Conservation (phyloP, 2,329 filamentous ascomycete genomes). For the Zymoseptoria pseudotritici region DNA sequence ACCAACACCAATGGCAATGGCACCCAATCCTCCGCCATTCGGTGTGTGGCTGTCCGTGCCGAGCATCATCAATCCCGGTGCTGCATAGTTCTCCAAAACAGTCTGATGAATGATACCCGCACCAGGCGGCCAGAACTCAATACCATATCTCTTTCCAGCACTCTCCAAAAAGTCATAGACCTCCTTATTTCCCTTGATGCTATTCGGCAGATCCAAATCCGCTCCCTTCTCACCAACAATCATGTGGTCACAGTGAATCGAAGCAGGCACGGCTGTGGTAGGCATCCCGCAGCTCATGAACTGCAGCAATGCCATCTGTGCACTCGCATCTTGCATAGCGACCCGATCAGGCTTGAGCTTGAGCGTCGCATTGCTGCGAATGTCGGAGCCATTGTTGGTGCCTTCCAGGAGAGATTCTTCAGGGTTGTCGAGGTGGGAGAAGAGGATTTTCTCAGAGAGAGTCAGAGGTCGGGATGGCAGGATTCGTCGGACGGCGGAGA, state of each 20-base stretch:
- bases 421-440: constrained; percentile 83
- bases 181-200: constrained; percentile 88
- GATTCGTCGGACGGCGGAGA: constrained; percentile 66
- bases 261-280: constrained; percentile 85
- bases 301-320: constrained; percentile 95
- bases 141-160: constrained; percentile 81
- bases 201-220: constrained; percentile 72
- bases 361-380: constrained; percentile 83
- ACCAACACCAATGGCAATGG: constrained; percentile 92
- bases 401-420: constrained; percentile 79
- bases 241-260: constrained; percentile 98
- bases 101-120: constrained; percentile 97
- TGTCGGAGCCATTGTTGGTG: constrained; percentile 74
- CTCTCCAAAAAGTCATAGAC: constrained; percentile 97
- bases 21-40: constrained; percentile 89
- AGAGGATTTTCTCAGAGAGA: constrained; percentile 95
- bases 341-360: constrained; percentile 96
- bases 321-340: constrained; percentile 98
- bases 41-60: constrained; percentile 96
- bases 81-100: constrained; percentile 93
- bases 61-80: constrained; percentile 97
- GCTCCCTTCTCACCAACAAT: constrained; percentile 93
- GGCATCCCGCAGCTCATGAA: constrained; percentile 96
- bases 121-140: constrained; percentile 92
- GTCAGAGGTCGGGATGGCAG: constrained; percentile 61